Percentiles rank a stretch among this genome's conserved stretches.
Evolutionary conservation across 768 basidiomycete species (phyloP).

Genomic region (Daedaleopsis nitida): DNA sequence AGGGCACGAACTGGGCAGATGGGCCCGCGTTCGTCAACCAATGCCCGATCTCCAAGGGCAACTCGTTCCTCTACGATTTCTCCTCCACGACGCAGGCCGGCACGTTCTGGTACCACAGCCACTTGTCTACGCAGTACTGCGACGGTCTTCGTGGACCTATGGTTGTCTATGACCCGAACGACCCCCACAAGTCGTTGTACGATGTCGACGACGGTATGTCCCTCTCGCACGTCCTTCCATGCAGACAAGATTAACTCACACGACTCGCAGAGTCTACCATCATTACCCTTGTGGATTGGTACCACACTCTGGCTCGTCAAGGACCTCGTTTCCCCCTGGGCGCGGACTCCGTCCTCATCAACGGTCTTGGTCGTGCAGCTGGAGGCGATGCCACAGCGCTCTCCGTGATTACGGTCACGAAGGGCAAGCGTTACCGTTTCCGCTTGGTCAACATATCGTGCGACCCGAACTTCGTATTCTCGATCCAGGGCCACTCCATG

Average conservation of each 20-base stretch:
- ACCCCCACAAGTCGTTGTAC: conserved; percentile 31
- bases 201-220: conserved; percentile 31
- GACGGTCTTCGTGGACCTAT: conserved; percentile 43
- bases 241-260: not conserved
- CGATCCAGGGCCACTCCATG: conserved; percentile 45
- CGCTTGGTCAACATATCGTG: conserved; percentile 23
- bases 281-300: conserved; percentile 51
- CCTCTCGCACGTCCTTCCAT: too few relatives aligned
- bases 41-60: conserved; percentile 36
- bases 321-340: conserved; percentile 19
- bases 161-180: conserved; percentile 33
- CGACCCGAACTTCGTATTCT: conserved; percentile 44
- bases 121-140: conserved; percentile 42
- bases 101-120: conserved; percentile 45
- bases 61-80: conserved; percentile 46
- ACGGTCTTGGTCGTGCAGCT: conserved; percentile 46
- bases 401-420: conserved; percentile 27
- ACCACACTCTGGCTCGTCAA: conserved; percentile 23
- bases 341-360: conserved; percentile 43
- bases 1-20: conserved; percentile 46
- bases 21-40: conserved; percentile 50
- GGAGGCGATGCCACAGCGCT: conserved; percentile 15
- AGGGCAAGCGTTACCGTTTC: conserved; percentile 29
- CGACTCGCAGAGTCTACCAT: conserved; percentile 40
- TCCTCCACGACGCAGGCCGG: conserved; percentile 30